Base-by-base conservation (phyloP, 192 early-diverging fungal genomes). In the Coemansia sp. region DNA sequence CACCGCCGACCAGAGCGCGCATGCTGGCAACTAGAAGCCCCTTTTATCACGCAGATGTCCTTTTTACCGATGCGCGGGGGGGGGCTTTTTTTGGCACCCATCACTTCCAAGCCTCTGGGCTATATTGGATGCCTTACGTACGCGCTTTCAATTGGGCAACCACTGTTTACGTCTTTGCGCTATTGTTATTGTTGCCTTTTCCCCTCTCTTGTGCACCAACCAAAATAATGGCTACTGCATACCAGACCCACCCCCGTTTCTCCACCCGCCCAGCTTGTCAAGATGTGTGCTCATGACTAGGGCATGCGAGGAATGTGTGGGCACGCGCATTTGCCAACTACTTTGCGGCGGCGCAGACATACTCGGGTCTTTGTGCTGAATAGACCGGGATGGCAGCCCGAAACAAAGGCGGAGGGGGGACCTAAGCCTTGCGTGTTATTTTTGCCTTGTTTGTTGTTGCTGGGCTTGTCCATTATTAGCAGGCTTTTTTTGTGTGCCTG, bases 391-490 rank as follows among this genome's bases (percentile, higher is more conserved):
- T 53, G 50, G 50, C 50, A 28, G 11, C 26, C 50, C 50, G 26
- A 14, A 5, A 53, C 50, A 53, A 53, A 51, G 26, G 50, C 13
- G 26, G 28, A 28, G n/a, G n/a, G n/a, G 21, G 48, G 23, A 26
- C 40, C 16, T n/a, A 42, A 42, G 42, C 50, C 50, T 53, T 53
- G 50, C 50, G 26, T 31, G 24, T 53, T 53, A 31, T 53, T 31
- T 53, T 28, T 28, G 50, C 24, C 24, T 53, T 53, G 50, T 53
- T 53, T 53, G 50, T 53, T 53, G 24, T 53, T 53, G 26, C 46
- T 53, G 42, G 42, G 42, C 42, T n/a, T 45, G 50, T 53, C 50
- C 24, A 53, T 53, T 53, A 53, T 53, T 14, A 26, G 50, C 50
- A 40, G 38, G 42, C 6, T 45, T 45, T 45, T 45, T 45, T 53